A percentile compares a stretch with the other conserved stretches of the same genome.
These are phyloP conservation scores for Artemisia tridentata DNA, from an alignment of 129 eudicot genomes.

Conservation along the genomic window DNA sequence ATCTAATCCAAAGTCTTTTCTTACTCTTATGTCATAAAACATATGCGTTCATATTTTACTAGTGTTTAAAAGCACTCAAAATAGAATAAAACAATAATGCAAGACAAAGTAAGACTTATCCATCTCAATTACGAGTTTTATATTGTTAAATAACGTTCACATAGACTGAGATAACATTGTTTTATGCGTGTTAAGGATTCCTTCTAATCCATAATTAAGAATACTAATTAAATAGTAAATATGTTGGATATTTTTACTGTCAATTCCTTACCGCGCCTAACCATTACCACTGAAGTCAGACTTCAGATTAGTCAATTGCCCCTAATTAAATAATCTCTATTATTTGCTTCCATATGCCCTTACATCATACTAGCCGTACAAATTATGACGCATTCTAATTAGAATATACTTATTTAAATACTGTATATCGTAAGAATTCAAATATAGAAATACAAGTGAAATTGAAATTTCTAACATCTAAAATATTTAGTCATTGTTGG, in stretches of 20 bases:
- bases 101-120: constrained; percentile 17
- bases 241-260: not conserved
- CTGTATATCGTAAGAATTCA: too few species aligned
- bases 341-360: constrained; percentile 26
- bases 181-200: constrained; percentile 30
- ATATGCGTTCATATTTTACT: not conserved
- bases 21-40: too few species aligned
- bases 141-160: constrained; percentile 10
- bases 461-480: too few species aligned
- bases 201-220: constrained; percentile 20
- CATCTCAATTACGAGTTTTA: constrained; percentile 16
- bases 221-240: not conserved
- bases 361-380: constrained; percentile 14
- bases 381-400: not conserved
- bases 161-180: constrained; percentile 20
- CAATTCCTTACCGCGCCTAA: constrained; percentile 26
- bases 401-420: too few species aligned
- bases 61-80: not conserved
- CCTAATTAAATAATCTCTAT: not conserved
- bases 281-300: constrained; percentile 17
- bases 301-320: constrained; percentile 16
- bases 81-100: not conserved
- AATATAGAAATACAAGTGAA: too few species aligned
- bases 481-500: too few species aligned
- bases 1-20: not conserved